Conservation (phyloP, 345 rosid genomes). For the Euclidium syriacum region DNA sequence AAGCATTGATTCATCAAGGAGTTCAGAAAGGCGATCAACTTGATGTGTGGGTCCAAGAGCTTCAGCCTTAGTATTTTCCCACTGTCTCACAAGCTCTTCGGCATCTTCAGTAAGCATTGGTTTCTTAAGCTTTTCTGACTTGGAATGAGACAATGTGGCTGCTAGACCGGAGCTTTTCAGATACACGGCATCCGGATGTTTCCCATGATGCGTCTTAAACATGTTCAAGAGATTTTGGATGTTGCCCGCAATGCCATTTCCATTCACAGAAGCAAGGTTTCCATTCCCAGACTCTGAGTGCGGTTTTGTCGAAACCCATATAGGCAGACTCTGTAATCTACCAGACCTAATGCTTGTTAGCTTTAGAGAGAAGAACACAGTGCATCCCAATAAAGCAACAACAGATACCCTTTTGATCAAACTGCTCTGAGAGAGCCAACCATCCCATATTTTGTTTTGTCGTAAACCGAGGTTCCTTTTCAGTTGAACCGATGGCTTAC, state of each 20-base stretch:
- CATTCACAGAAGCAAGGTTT: constrained; percentile 18
- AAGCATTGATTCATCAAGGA: constrained; percentile 92
- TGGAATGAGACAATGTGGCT: constrained; percentile 43
- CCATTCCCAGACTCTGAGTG: constrained; percentile 36
- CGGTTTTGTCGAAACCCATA: constrained; percentile 29
- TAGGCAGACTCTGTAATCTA: constrained; percentile 36
- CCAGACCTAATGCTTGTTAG: constrained; percentile 39
- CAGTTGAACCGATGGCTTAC: constrained; percentile 51
- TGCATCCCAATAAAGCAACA: constrained; percentile 54
- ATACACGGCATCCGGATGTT: constrained; percentile 32
- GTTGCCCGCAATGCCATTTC: constrained; percentile 36
- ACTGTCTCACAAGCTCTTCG: constrained; percentile 78
- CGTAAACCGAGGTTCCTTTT: constrained; percentile 54
- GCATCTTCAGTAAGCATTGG: constrained; percentile 83
- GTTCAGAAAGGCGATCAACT: constrained; percentile 51
- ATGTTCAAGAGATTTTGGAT: constrained; percentile 45
- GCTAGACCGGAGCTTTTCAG: constrained; percentile 34
- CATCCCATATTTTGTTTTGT: constrained; percentile 44
- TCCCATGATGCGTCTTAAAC: constrained; percentile 39
- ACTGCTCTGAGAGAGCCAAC: constrained; percentile 44
- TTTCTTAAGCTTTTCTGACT: constrained; percentile 36
- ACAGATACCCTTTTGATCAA: constrained; percentile 40
- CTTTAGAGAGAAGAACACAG: constrained; percentile 46
- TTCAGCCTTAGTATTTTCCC: constrained; percentile 91
- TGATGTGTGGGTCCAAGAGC: constrained; percentile 83